Percentiles rank a stretch among this genome's conserved stretches.
These are phyloP conservation scores for Davidsoniella australis DNA, from an alignment of 2,329 filamentous ascomycete species.

Conservation along the genomic window DNA sequence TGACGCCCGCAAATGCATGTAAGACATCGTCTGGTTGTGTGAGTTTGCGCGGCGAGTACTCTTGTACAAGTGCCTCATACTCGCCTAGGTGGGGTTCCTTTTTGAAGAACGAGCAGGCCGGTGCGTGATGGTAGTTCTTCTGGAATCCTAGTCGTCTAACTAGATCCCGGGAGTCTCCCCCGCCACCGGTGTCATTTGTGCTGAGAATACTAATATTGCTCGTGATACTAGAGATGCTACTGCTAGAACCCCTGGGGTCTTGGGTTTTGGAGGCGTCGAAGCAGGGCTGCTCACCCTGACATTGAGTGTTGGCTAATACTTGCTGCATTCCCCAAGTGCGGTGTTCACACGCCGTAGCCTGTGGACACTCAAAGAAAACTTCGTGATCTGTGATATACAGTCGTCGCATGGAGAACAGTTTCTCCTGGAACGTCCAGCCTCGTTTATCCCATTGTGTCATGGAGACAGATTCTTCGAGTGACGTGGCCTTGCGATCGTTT, in stretches of 20 bases:
- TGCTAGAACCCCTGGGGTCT: too few species aligned
- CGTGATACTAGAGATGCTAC: too few species aligned
- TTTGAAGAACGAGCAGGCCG: constrained; percentile 1
- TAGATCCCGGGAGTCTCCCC: background rate
- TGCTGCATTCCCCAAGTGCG: constrained; percentile 5
- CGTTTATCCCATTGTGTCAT: constrained; percentile 9
- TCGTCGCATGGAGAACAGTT: constrained; percentile 9
- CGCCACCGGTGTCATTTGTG: too few species aligned
- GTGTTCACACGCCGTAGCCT: constrained; percentile 7
- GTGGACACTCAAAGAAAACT: constrained; percentile 12
- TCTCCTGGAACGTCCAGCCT: constrained; percentile 14
- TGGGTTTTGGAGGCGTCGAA: background rate
- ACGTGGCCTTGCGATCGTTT: background rate
- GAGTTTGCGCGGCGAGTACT: constrained; percentile 20
- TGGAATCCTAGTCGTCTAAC: background rate
- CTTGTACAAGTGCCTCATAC: constrained; percentile 24
- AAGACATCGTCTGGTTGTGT: constrained; percentile 9
- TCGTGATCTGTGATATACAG: constrained; percentile 12
- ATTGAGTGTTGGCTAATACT: background rate
- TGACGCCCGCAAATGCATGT: constrained; percentile 11
- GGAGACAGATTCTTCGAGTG: constrained; percentile 3
- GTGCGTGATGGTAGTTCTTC: background rate
- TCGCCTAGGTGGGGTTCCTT: constrained; percentile 18
- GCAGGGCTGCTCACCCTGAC: background rate
- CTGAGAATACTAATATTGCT: background rate